Evolutionary conservation across 257 asterid species (phyloP), one percentile per base, ranked within the genome.

Genomic region (Przewalskia tangutica): DNA sequence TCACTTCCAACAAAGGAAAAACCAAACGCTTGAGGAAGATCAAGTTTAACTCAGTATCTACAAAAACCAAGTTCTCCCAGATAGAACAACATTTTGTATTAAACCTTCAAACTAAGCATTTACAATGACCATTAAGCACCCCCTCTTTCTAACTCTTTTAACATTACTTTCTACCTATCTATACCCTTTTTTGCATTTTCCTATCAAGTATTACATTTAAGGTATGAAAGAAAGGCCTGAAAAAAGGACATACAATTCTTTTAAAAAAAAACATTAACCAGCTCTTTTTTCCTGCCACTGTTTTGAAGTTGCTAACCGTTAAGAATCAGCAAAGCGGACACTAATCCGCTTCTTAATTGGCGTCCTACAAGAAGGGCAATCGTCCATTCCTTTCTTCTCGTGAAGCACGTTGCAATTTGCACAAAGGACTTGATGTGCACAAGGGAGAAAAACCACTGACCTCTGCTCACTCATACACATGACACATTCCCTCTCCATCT

Each of bases 391-490:
- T 83, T 89, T 86, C 90, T 89, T 89, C 68, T 88, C 90, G 82
- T 88, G 97, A 10, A 64, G 89, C 6, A 6, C 60, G 44, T 77
- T 95, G 93, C 99, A 95, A n/a, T 85, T 53, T 9, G 54, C 77
- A 40, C 99, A 95, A 16, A 95, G 91, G 77, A 93, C 92, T 88
- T 91, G 97, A 84, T 95, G 99, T 1, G 94, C 89, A 79, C 99
- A 95, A 0, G 99, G 99, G 77, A 91, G 71, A 86, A 95, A 95
- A 46, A 93, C 91, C 82, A 95, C 95, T 0, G 92, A 84, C 27
- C 86, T 90, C 81, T 90, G 98, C 2, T 90, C 95, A 0, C 88
- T 81, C 97, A 95, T 82, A 70, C 98, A 95, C 97, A 95, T 90
- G n/a, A 93, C 91, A 5, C 99, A 95, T 77, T 95, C 99, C 87